Evolutionary conservation across 345 rosid genomes (phyloP), one percentile per base, ranked within the genome.

Genomic region (Brassica incana): DNA sequence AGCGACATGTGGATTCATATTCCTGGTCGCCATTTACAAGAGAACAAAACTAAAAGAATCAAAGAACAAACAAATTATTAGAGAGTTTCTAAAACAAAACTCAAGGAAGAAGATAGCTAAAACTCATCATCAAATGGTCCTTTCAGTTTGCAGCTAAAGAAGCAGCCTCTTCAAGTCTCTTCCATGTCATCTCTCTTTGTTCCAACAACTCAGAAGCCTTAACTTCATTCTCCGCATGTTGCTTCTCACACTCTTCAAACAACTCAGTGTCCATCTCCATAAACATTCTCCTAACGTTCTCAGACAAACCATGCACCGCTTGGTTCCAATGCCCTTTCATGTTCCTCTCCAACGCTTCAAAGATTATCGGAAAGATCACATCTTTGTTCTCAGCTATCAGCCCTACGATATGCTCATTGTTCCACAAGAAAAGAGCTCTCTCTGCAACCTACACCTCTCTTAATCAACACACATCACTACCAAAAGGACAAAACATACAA

Each of bases 351-450:
- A 90, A 67, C 9, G 89, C 85, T 48, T 86, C 88, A 50, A 87
- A 86, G 12, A 88, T 86, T 50, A 88, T 81, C 3, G 94, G 91
- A 30, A 88, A 82, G 36, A 90, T 86, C 76, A 85, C 81, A 38
- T 79, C 80, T 35, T 85, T 73, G 77, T 88, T 87, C 77, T 87
- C 80, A 8, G 85, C 80, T 23, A 90, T 88, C 77, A 90, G 18
- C 40, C 78, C 83, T 60, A 84, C 85, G 29, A 90, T 81, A 71
- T 90, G 90, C 61, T 88, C 91, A 6, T 85, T 88, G 83, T 88
- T 87, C 90, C 91, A 90, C 85, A 88, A 81, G 85, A 86, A 90
- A 40, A 90, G 77, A 40, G 89, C 85, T 48, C 90, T 83, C 83
- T 90, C 91, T 8, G 90, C 90, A 7, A 89, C 90, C 92, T 89